Base-by-base conservation (phyloP, 345 rosid species). In the Pistacia vera region DNA sequence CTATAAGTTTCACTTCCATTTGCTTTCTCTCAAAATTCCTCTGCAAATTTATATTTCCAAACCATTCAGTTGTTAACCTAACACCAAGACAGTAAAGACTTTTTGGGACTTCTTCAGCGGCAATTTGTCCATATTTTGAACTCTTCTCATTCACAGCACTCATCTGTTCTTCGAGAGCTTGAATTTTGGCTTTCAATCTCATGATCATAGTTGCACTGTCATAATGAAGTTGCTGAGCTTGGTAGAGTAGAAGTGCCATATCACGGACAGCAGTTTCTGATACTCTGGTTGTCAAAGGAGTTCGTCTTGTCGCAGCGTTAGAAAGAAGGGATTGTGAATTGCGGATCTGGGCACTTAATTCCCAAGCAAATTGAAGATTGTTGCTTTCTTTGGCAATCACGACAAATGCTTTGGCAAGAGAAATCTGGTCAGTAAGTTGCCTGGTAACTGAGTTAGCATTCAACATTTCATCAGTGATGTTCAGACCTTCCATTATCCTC, bases 361-460 rank as follows among this genome's bases (percentile, higher is more conserved):
- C 98, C 98, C 98, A 94, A 18, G 98, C 98, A 83, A 92, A 91
- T 83, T 94, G 98, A 54, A 92, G 90, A 76, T 94, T 94, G 78
- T 82, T 94, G 83, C 95, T 92, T 84, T 94, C 98, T 86, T 94
- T 94, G 14, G 97, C 97, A 76, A 94, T 94, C 75, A 91, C 97
- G 20, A 94, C 93, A 75, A 92, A 89, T 33, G 95, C 91, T 84
- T 95, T 92, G 62, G 98, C 98, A 64, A 95, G 95, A 74, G 93
- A 83, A 54, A 95, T 95, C 80, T 95, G 98, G 72, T 95, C 97
- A 9, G 86, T 90, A 16, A 95, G 83, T 83, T 95, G 97, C 70
- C 98, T 91, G 70, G 95, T 86, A 68, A 91, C 86, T 0, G 98
- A 95, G 66, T 85, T 84, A 14, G 91, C 86, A 76, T 85, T 93